Conservation (phyloP, 768 basidiomycete genomes). For the Crassisporium funariophilum region DNA sequence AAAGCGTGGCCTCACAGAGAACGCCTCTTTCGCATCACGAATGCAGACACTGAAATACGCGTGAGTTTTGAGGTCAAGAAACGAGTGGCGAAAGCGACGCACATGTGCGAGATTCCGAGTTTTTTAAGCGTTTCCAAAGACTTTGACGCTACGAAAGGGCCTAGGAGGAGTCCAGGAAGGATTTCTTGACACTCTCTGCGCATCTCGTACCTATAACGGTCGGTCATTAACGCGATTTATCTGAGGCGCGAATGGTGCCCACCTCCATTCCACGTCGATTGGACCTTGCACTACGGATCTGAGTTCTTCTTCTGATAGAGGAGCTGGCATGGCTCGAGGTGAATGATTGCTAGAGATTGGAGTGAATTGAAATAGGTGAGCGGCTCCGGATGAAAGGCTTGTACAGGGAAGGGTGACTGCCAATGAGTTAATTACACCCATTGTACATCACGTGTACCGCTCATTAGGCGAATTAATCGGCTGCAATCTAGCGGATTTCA, state of each 20-base stretch:
- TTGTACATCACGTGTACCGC: too few relatives aligned
- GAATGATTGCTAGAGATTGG: not conserved
- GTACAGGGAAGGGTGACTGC: not conserved
- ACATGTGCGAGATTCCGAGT: slow-evolving; percentile 86
- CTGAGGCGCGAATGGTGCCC: slow-evolving; percentile 22
- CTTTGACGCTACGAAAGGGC: slow-evolving; percentile 89
- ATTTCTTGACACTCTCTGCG: slow-evolving; percentile 94
- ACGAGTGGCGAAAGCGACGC: slow-evolving; percentile 17
- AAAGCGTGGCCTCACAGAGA: slow-evolving; percentile 86
- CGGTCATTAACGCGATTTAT: slow-evolving; percentile 5
- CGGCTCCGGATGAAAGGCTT: not conserved
- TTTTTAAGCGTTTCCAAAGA: slow-evolving; percentile 66
- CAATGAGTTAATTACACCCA: too few relatives aligned
- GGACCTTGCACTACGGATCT: slow-evolving; percentile 75
- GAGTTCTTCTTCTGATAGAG: slow-evolving; percentile 44
- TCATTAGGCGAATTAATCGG: too few relatives aligned
- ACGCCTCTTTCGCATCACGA: slow-evolving; percentile 86
- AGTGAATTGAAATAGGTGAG: not conserved
- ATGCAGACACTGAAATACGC: slow-evolving; percentile 71
- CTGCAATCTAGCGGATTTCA: too few relatives aligned
- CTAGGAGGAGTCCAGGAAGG: slow-evolving; percentile 76
- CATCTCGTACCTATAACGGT: slow-evolving; percentile 80
- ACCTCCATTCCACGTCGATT: slow-evolving; percentile 85
- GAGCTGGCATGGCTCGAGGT: slow-evolving; percentile 12
- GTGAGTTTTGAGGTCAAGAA: slow-evolving; percentile 10